Evolutionary conservation across 2,329 filamentous ascomycete species (phyloP), one percentile per base, ranked within the genome.

Genomic region (Pseudogymnoascus pannorum): DNA sequence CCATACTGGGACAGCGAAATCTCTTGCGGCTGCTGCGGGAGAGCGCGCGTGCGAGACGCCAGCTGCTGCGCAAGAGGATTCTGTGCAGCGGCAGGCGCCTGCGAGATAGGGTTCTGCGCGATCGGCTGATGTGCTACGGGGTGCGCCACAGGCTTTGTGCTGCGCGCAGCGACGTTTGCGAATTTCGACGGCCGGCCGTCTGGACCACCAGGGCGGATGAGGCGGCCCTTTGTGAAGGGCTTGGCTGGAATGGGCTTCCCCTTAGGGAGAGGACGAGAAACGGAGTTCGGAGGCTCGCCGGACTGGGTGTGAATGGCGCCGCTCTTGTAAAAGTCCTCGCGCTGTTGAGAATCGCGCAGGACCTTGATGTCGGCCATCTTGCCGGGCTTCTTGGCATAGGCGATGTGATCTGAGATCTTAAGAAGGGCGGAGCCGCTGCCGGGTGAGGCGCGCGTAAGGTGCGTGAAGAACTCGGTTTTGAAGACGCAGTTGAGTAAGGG

Each of bases 351-450:
- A 72, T 99, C 94, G 76, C 96, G 96, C 64, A 96, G 72, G 7
- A 90, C 90, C 78, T 97, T 97, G 71, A 99, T 89, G 5, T 86
- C 76, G 60, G 93, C 89, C 73, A 91, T 83, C 78, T 99, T 99
- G 61, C 91, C 91, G 1, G 94, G 94, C 76, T 99, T 99, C 82
- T 97, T 99, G 72, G 93, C 92, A 75, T 96, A 99, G 72, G 96
- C 91, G 68, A 99, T 92, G 63, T 81, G 82, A 26, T 94, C 87
- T n/a, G 79, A 85, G 64, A 97, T 88, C 75, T 89, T 91, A 31
- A 58, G 31, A 57, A 99, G 76, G 71, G 87, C 91, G 71, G 96
- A 83, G 8, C 89, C 87, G 7, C 89, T 91, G 2, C 65, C 71
- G 51, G 89, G 87, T 75, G 95, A 89, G 59, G 86, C 85, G 58